These are phyloP conservation scores for Sclerotinia sclerotiorum DNA, from an alignment of 2,329 filamentous ascomycete genomes.

Conservation along the genomic window DNA sequence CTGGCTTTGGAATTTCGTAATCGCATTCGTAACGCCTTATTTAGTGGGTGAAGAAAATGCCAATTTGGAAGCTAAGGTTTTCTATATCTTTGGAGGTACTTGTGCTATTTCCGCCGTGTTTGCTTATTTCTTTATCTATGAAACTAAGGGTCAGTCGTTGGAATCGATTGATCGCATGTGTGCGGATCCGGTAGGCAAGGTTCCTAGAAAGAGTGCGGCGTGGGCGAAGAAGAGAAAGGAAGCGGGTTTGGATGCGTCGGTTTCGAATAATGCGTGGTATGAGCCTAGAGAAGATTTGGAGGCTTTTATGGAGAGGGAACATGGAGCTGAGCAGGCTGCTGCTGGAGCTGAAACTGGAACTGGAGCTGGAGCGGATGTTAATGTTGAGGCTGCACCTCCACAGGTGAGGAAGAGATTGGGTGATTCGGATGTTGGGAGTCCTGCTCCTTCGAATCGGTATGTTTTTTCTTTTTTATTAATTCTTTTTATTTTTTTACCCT, in stretches of 20 bases:
- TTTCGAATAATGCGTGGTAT: neutral
- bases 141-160: constrained; percentile 70
- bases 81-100: constrained; percentile 60
- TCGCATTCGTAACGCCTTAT: constrained; percentile 69
- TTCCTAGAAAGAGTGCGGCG: neutral
- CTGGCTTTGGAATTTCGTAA: constrained; percentile 81
- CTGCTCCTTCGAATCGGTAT: neutral
- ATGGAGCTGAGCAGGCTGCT: too few relatives aligned
- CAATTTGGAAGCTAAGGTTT: constrained; percentile 40
- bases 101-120: constrained; percentile 54
- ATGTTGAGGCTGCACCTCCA: neutral
- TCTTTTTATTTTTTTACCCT: too few relatives aligned
- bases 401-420: neutral
- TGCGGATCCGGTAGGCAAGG: constrained; percentile 23
- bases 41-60: constrained; percentile 53
- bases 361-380: neutral
- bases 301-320: too few relatives aligned
- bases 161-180: constrained; percentile 68
- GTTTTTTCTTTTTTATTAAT: too few relatives aligned
- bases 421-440: neutral
- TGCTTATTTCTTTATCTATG: constrained; percentile 56
- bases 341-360: too few relatives aligned
- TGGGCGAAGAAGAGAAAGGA: neutral
- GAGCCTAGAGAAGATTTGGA: too few relatives aligned
- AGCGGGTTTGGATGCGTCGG: neutral